Percentiles rank a stretch among this genome's conserved stretches.
These are phyloP conservation scores for Eucalyptus caleyi DNA, from an alignment of 345 rosid species.

Conservation along the genomic window DNA sequence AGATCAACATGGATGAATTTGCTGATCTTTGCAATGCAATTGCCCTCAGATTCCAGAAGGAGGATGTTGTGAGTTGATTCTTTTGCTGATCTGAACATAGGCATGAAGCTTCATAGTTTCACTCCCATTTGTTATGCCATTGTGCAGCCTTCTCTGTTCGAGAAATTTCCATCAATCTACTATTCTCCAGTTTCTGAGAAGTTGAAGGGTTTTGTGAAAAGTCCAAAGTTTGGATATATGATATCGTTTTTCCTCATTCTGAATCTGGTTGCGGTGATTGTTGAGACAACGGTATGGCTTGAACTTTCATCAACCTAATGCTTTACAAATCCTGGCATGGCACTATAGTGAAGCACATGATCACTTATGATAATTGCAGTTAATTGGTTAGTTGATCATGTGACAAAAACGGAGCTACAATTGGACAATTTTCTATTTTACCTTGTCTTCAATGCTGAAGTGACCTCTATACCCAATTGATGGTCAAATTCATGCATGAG, in stretches of 20 bases:
- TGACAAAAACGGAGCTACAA: not conserved
- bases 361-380: not conserved
- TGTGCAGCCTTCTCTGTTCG: slow-evolving; percentile 74
- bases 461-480: not conserved
- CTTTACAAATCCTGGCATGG: not conserved
- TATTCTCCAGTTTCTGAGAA: slow-evolving; percentile 51
- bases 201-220: slow-evolving; percentile 58
- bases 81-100: not conserved
- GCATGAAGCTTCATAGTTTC: not conserved
- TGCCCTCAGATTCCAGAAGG: slow-evolving; percentile 83
- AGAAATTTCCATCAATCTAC: slow-evolving; percentile 48
- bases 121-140: not conserved
- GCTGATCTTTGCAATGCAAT: slow-evolving; percentile 94
- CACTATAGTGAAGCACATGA: not conserved
- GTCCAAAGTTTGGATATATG: slow-evolving; percentile 62
- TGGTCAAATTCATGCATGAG: not conserved
- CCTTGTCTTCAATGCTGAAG: not conserved
- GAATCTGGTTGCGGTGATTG: slow-evolving; percentile 72
- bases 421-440: not conserved
- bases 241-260: slow-evolving; percentile 66
- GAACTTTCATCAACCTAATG: not conserved
- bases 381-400: not conserved
- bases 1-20: slow-evolving; percentile 93
- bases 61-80: slow-evolving; percentile 62
- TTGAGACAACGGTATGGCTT: slow-evolving; percentile 83